These are phyloP conservation scores for Flaveria linearis DNA, from an alignment of 129 eudicot species.

Conservation along the genomic window DNA sequence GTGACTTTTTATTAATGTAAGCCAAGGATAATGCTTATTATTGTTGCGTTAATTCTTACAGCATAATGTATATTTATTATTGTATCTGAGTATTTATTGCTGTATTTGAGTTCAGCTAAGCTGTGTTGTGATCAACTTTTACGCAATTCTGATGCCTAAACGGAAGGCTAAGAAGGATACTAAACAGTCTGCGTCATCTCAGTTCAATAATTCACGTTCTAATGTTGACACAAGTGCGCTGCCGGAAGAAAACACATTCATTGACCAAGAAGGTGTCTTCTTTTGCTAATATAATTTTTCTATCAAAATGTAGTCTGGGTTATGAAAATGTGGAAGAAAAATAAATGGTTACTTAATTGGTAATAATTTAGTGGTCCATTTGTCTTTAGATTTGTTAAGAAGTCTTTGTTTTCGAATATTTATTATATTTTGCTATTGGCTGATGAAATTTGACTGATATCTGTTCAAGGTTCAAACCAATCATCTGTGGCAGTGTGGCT, in stretches of 20 bases:
- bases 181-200: conserved; percentile 37
- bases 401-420: background rate
- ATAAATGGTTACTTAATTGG: background rate
- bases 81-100: background rate
- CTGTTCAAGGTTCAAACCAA: too few relatives aligned
- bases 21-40: background rate
- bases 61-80: too few relatives aligned
- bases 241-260: too few relatives aligned
- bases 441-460: background rate
- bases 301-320: background rate
- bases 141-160: conserved; percentile 45
- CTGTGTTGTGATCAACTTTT: too few relatives aligned
- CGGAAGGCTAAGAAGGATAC: conserved; percentile 38
- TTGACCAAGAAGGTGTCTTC: conserved; percentile 51
- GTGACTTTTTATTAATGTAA: background rate
- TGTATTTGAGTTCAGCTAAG: conserved; percentile 9
- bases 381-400: background rate
- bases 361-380: background rate
- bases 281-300: background rate
- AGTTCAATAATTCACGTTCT: conserved; percentile 21
- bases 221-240: conserved; percentile 29
- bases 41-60: too few relatives aligned
- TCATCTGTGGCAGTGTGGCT: too few relatives aligned
- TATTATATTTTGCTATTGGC: background rate
- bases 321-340: too few relatives aligned